phyloP scores from a whole-genome alignment of 2,329 filamentous ascomycete genomes.

The Exophiala sp. region DNA sequence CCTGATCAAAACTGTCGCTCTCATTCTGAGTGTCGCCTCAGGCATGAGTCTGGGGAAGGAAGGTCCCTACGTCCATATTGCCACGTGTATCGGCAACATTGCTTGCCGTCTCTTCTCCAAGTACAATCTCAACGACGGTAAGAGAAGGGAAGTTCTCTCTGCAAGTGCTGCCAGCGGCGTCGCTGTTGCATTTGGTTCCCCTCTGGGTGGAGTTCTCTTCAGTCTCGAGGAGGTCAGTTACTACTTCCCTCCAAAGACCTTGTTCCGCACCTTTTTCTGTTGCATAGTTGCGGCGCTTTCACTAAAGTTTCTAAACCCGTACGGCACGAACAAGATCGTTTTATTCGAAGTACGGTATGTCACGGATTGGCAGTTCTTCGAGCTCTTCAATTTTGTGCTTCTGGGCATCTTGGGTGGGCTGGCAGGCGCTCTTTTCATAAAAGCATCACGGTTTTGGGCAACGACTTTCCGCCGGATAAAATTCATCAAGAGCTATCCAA shows the following conservation, averaged over 20 bases:
- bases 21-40: slow-evolving; percentile 86
- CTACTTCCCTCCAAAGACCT: slow-evolving; percentile 94
- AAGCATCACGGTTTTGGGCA: slow-evolving; percentile 87
- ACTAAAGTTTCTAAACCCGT: slow-evolving; percentile 92
- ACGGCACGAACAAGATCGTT: slow-evolving; percentile 94
- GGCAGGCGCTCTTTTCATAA: slow-evolving; percentile 89
- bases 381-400: slow-evolving; percentile 79
- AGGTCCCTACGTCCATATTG: slow-evolving; percentile 95
- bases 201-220: slow-evolving; percentile 85
- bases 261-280: slow-evolving; percentile 97
- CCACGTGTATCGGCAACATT: slow-evolving; percentile 92
- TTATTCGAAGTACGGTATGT: slow-evolving; percentile 91
- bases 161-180: slow-evolving; percentile 89
- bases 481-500: slow-evolving; percentile 74
- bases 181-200: slow-evolving; percentile 89
- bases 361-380: slow-evolving; percentile 90
- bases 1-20: slow-evolving; percentile 74
- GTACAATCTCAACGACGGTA: slow-evolving; percentile 90
- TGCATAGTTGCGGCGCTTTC: slow-evolving; percentile 87
- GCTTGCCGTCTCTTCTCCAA: slow-evolving; percentile 90
- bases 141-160: slow-evolving; percentile 88
- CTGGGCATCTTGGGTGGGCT: slow-evolving; percentile 82
- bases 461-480: slow-evolving; percentile 78
- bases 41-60: slow-evolving; percentile 94
- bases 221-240: slow-evolving; percentile 94